Conservation (phyloP, 176 grass and related monocot genomes). For the Avena sativa region DNA sequence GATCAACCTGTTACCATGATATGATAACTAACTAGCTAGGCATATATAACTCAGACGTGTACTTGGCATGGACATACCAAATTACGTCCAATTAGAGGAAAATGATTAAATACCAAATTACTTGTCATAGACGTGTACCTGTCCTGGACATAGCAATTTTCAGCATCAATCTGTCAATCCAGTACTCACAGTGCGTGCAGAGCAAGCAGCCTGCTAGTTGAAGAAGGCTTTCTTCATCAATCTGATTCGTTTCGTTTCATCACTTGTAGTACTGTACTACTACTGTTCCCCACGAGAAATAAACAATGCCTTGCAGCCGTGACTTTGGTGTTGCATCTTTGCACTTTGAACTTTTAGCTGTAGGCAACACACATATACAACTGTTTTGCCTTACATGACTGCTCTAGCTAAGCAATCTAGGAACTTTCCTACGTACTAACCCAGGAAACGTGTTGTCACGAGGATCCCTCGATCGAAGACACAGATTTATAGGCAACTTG, state of each 20-base stretch:
- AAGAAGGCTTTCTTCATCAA: not conserved
- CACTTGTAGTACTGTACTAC: not conserved
- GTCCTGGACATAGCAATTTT: not conserved
- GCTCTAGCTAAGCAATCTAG: not conserved
- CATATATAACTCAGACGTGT: no score
- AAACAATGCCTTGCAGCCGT: constrained; percentile 16
- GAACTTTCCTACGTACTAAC: not conserved
- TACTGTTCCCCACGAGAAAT: not conserved
- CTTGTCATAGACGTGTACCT: no score
- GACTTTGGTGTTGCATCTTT: constrained; percentile 13
- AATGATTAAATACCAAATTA: no score
- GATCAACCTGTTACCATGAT: no score
- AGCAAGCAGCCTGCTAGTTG: not conserved
- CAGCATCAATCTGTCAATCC: not conserved
- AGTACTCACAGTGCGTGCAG: not conserved
- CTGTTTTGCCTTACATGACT: not conserved
- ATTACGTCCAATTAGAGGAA: no score
- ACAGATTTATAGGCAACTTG: constrained; percentile 9
- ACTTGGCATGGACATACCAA: no score
- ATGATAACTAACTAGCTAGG: no score
- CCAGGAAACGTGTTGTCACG: not conserved
- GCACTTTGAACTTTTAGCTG: constrained; percentile 19
- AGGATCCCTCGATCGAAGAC: not conserved
- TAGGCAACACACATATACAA: constrained; percentile 9
- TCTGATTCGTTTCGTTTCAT: not conserved